Percentiles rank a stretch among this genome's conserved stretches.
phyloP scores from a whole-genome alignment of 768 basidiomycete species.

The Clitopilus passeckerianus region DNA sequence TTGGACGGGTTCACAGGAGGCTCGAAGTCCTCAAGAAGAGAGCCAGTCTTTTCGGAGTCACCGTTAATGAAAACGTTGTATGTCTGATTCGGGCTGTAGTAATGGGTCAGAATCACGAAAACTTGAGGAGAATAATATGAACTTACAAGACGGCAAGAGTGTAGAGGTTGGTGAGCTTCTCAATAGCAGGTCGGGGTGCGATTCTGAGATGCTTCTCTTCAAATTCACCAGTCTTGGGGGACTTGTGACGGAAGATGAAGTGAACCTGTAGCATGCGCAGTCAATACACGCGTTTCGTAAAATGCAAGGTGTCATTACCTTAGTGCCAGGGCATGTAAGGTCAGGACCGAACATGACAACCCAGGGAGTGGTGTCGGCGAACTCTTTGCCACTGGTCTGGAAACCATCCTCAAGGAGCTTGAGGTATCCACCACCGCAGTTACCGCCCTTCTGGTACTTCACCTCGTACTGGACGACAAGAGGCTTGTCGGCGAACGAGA shows the following conservation, averaged over 20 bases:
- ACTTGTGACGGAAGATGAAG: slow-evolving; percentile 99
- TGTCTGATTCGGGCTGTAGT: slow-evolving; percentile 83
- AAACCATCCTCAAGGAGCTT: slow-evolving; percentile 94
- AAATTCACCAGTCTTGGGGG: slow-evolving; percentile 84
- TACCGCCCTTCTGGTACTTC: slow-evolving; percentile 98
- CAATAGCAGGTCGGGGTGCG: slow-evolving; percentile 81
- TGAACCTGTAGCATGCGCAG: slow-evolving; percentile 57
- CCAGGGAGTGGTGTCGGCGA: slow-evolving; percentile 91
- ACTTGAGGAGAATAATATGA: neutral
- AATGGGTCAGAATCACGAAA: slow-evolving; percentile 1
- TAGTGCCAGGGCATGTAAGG: slow-evolving; percentile 86
- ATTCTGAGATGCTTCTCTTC: slow-evolving; percentile 95
- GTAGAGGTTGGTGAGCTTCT: slow-evolving; percentile 90
- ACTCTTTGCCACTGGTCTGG: slow-evolving; percentile 90
- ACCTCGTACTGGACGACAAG: slow-evolving; percentile 98
- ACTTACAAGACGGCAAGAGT: slow-evolving; percentile 89
- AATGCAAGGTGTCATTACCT: slow-evolving; percentile 40
- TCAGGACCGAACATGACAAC: slow-evolving; percentile 98
- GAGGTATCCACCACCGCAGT: slow-evolving; percentile 98
- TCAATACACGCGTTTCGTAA: neutral
- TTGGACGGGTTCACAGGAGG: slow-evolving; percentile 89
- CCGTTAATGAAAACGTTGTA: slow-evolving; percentile 91
- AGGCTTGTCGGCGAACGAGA: slow-evolving; percentile 80
- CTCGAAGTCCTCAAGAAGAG: slow-evolving; percentile 87
- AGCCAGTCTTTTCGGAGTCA: slow-evolving; percentile 72